These are phyloP conservation scores for Mycogone perniciosa DNA, from an alignment of 2,329 filamentous ascomycete species.

Conservation along the genomic window DNA sequence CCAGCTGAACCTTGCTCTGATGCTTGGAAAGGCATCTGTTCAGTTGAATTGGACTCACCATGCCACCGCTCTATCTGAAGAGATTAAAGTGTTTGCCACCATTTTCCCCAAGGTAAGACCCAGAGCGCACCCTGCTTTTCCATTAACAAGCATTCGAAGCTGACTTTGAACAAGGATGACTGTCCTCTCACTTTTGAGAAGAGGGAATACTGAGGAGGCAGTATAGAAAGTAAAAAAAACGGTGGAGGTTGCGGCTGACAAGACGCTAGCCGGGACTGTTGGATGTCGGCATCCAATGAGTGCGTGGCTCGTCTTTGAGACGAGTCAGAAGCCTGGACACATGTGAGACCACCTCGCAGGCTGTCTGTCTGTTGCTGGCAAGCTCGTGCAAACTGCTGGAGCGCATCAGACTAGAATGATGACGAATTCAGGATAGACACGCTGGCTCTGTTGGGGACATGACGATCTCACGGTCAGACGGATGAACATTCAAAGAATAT, in stretches of 20 bases:
- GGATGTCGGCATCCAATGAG: neutral
- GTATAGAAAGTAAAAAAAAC: constrained; percentile 17
- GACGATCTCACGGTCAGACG: constrained; percentile 1
- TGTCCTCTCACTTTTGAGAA: constrained; percentile 69
- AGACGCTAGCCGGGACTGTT: neutral
- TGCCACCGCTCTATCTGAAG: constrained; percentile 74
- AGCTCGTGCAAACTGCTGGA: neutral
- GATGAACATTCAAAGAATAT: constrained; percentile 1
- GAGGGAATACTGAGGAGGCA: constrained; percentile 34
- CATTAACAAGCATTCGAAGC: neutral
- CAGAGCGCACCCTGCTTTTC: neutral
- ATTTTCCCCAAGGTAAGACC: constrained; percentile 87
- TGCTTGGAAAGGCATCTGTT: constrained; percentile 85
- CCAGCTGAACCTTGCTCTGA: constrained; percentile 77
- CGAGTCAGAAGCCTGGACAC: too few relatives aligned
- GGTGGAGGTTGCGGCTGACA: neutral
- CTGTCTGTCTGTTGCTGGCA: neutral
- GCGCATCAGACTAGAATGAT: neutral
- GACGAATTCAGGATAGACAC: constrained; percentile 10
- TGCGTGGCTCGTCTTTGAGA: too few relatives aligned
- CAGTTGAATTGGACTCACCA: constrained; percentile 86
- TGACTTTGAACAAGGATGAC: constrained; percentile 55
- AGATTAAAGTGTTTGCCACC: constrained; percentile 97
- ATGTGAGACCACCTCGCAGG: too few relatives aligned
- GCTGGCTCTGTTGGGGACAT: constrained; percentile 2